phyloP scores from a whole-genome alignment of 2,329 filamentous ascomycete species.

The Fusarium newnesense region DNA sequence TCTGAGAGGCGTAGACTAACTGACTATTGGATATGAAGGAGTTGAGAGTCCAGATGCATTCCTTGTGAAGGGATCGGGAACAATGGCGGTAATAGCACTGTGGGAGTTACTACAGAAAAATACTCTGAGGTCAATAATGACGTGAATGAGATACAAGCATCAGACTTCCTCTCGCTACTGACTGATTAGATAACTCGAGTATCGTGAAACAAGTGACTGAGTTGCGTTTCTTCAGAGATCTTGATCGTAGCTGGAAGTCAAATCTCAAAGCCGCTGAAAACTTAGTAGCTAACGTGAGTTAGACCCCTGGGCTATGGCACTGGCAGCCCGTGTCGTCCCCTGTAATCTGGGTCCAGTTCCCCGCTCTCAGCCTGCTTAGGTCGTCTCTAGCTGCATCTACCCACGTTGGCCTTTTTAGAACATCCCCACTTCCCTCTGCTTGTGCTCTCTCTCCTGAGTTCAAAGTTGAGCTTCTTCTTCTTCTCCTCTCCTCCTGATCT shows the following conservation, averaged over 20 bases:
- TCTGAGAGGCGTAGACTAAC: conserved; percentile 8
- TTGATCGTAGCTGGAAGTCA: conserved; percentile 13
- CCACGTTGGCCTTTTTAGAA: conserved; percentile 45
- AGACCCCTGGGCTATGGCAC: conserved; percentile 14
- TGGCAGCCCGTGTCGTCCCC: conserved; percentile 17
- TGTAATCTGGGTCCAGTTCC: conserved; percentile 11
- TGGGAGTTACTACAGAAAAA: not conserved
- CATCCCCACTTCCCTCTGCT: conserved; percentile 36
- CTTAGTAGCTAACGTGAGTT: not conserved
- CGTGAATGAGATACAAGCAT: not conserved
- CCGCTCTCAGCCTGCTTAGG: conserved; percentile 26
- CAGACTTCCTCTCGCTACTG: not conserved
- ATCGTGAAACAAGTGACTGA: not conserved
- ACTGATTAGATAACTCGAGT: conserved; percentile 5
- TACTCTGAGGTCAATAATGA: not conserved
- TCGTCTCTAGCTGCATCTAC: conserved; percentile 36
- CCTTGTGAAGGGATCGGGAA: not conserved
- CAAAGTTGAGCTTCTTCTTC: conserved; percentile 30
- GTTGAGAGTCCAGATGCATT: not conserved
- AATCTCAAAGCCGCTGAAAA: conserved; percentile 7
- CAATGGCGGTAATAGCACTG: not conserved
- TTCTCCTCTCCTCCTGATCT: conserved; percentile 13
- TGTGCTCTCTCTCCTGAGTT: conserved; percentile 38
- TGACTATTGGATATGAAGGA: not conserved
- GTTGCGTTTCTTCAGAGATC: conserved; percentile 18